Evolutionary conservation across 2,329 filamentous ascomycete species (phyloP), one percentile per base, ranked within the genome.

Genomic region (Penicillium sp.): DNA sequence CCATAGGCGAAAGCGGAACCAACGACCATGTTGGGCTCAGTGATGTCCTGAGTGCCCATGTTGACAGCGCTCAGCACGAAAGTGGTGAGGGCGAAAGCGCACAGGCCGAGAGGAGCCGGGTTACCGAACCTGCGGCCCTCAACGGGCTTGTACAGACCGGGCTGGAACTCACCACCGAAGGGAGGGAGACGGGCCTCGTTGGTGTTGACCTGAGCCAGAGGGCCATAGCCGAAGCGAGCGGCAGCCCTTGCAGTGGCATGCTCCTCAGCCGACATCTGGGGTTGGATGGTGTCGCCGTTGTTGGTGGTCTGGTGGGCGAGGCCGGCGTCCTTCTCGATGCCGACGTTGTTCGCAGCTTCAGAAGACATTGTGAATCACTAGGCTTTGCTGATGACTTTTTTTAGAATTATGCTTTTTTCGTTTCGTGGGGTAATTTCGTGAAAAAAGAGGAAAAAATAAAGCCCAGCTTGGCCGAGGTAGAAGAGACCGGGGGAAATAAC

Each of bases 71-170:
- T 88, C 42, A 92, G 79, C 32, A 92, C 81, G 68, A 92, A 92
- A 10, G 88, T 92, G 46, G 88, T 92, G 65, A 92, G 76, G 55
- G 88, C 88, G 75, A 92, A 92, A 66, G 86, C 88, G 54, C 77
- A 81, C 42, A 92, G 81, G 56, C 88, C 88, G 33, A 91, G 78
- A 27, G 87, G 88, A 46, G 85, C 87, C 4, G 88, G 88, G 72
- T 91, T 91, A 74, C 80, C 88, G 69, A 91, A 82, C 75, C 87
- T 86, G 72, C 85, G 83, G 20, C 67, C 57, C 66, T 81, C 78
- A 71, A 82, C 80, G 7, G 82, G 75, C 70, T 79, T 82, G 77
- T 85, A 81, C 46, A 80, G 73, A 72, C 85, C 84, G 44, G 86
- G 85, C 70, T 89, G 84, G 70, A 88, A 83, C 63, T 85, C 83